Percentiles rank a stretch among this genome's conserved stretches.
Conservation (phyloP, 148 eudicot species). For the Polygonum maritimum region DNA sequence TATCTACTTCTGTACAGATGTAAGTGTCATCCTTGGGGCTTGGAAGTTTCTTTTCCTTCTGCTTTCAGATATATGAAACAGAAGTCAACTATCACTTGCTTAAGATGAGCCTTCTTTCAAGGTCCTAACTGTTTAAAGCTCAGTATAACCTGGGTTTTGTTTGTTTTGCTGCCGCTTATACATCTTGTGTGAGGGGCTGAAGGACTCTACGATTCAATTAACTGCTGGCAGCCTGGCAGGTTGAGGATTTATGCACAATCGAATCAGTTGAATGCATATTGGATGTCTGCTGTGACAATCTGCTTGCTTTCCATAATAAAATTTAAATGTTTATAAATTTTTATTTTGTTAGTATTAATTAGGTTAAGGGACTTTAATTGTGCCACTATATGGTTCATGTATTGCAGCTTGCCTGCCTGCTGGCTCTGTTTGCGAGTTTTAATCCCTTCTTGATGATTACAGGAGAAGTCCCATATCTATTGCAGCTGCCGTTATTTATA, state of each 20-base stretch:
- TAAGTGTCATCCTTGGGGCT: background rate
- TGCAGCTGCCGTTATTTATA: constrained; percentile 23
- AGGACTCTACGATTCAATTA: background rate
- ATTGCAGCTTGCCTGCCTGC: background rate
- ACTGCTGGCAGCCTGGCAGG: background rate
- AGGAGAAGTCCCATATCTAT: constrained; percentile 26
- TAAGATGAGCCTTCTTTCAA: background rate
- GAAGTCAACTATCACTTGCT: background rate
- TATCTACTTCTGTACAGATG: background rate
- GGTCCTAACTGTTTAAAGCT: background rate
- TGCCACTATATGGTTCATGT: background rate
- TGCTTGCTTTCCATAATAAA: background rate
- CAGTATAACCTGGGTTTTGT: background rate
- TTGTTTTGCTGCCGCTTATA: background rate
- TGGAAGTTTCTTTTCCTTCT: background rate
- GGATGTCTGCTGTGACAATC: background rate
- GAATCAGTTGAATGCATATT: background rate
- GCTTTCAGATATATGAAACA: background rate
- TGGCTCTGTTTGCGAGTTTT: background rate
- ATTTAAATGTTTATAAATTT: background rate
- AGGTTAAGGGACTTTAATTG: background rate
- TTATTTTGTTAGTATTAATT: background rate
- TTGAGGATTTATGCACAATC: background rate
- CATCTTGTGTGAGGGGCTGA: background rate
- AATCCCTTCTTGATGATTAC: background rate